Conservation (phyloP, 768 basidiomycete species). For the Amanita rimosa region DNA sequence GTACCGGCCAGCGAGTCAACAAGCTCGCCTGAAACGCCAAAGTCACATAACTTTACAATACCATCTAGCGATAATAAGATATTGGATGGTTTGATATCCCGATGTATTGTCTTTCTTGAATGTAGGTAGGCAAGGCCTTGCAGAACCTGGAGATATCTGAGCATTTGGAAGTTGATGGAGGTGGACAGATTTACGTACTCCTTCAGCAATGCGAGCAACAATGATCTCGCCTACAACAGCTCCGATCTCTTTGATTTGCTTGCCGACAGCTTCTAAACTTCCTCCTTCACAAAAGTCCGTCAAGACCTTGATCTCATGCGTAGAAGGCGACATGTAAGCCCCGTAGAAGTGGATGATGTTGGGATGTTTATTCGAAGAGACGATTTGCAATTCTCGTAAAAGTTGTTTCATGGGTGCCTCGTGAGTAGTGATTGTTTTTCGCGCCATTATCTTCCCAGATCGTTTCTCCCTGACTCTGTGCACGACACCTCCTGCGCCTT, state of each 20-base stretch:
- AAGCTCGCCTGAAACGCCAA: conserved; percentile 95
- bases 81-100: conserved; percentile 93
- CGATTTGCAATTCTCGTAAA: conserved; percentile 84
- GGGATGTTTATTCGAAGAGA: conserved; percentile 68
- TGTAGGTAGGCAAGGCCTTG: conserved; percentile 94
- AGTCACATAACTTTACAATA: conserved; percentile 86
- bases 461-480: conserved; percentile 85
- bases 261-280: conserved; percentile 82
- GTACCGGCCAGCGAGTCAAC: conserved; percentile 88
- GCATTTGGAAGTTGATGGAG: not conserved
- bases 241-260: conserved; percentile 68
- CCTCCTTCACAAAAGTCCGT: conserved; percentile 89
- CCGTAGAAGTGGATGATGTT: conserved; percentile 93
- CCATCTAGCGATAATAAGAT: conserved; percentile 85
- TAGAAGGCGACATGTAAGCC: conserved; percentile 78
- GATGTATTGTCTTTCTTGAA: conserved; percentile 83
- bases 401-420: conserved; percentile 91
- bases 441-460: conserved; percentile 74
- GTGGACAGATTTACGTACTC: conserved; percentile 40
- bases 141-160: conserved; percentile 41
- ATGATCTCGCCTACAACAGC: conserved; percentile 81
- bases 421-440: conserved; percentile 88
- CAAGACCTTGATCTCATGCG: conserved; percentile 88
- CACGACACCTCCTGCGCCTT: conserved; percentile 94
- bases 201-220: conserved; percentile 86